These are phyloP conservation scores for Typha latifolia DNA, from an alignment of 176 grass and related monocot genomes.

Conservation along the genomic window DNA sequence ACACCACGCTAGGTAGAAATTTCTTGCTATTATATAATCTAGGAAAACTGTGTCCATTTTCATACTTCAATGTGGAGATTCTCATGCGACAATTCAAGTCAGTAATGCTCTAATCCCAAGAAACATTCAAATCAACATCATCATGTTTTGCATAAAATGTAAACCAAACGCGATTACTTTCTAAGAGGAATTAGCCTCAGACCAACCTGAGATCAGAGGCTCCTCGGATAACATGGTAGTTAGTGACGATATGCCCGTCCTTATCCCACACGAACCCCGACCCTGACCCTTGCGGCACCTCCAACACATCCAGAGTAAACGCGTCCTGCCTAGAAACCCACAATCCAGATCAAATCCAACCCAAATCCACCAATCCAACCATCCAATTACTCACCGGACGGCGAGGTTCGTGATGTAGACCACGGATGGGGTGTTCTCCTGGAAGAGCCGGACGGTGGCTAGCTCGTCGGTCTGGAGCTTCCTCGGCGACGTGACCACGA, in stretches of 20 bases:
- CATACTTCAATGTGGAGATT: too few relatives aligned
- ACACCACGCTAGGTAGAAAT: too few relatives aligned
- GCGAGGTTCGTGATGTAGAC: slow-evolving; percentile 99
- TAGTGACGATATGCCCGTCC: slow-evolving; percentile 82
- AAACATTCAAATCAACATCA: too few relatives aligned
- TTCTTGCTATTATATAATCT: too few relatives aligned
- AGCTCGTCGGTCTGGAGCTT: slow-evolving; percentile 94
- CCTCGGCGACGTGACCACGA: slow-evolving; percentile 61
- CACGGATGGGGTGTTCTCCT: slow-evolving; percentile 94
- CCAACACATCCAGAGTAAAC: slow-evolving; percentile 95
- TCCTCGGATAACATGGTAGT: slow-evolving; percentile 91
- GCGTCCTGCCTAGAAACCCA: slow-evolving; percentile 62
- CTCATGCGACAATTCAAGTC: too few relatives aligned
- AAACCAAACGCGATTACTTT: too few relatives aligned
- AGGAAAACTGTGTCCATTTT: too few relatives aligned
- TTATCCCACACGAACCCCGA: slow-evolving; percentile 98
- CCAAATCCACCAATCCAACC: not conserved
- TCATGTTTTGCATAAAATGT: too few relatives aligned
- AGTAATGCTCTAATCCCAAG: too few relatives aligned
- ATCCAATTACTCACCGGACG: slow-evolving; percentile 20
- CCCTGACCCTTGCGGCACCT: slow-evolving; percentile 93
- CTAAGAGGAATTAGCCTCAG: not conserved
- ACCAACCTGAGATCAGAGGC: slow-evolving; percentile 85
- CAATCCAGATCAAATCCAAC: not conserved
- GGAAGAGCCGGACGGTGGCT: slow-evolving; percentile 86